Base-by-base conservation (phyloP, 139 green algal species). In the Closterium sp. region DNA sequence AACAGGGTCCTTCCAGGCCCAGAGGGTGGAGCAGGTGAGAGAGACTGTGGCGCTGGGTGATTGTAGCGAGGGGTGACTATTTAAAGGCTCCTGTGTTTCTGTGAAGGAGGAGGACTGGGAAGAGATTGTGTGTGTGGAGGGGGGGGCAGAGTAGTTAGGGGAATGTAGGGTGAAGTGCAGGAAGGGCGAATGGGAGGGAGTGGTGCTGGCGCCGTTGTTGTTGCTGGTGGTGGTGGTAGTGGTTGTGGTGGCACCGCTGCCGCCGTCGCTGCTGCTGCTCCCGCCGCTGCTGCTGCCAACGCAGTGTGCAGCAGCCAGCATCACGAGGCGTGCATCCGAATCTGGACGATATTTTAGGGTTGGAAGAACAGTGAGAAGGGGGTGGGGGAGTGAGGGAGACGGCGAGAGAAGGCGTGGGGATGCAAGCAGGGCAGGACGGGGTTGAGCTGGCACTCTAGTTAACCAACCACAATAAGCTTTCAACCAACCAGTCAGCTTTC, bases 1-100 rank as follows among this genome's bases (percentile, higher is more conserved):
- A 34, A 97, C 95, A 0, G 97, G 91, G 30, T 95, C 87, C 2
- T 55, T 36, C 95, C 96, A 98, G 6, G 96, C 96, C 92, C 94
- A 97, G 3, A 97, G 91, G 0, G 95, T 97, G 33, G 25, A 21
- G 21, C 88, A 90, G 34, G 28, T 33, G 19, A 91, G 30, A 9
- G n/a, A 34, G 6, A 86, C 83, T 86, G 83, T 34, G 83, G 30
- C 19, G 30, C 12, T 34, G 1, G 8, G 83, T 34, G 30, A 33
- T 28, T 86, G 83, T 86, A 33, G 25, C n/a, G n/a, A 86, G 30
- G 83, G 83, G 83, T 33, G 83, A 86, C 31, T 34, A 86, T 34
- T 21, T 4, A 12, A 84, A 89, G 55, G 55, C 16, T 16, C 23
- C 25, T 76, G 55, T 76, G 55, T 19, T 12, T 28, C 55, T 76